Evolutionary conservation across 2,329 filamentous ascomycete genomes (phyloP), one percentile per base, ranked within the genome.

Genomic region (Calonectria pseudoturangicola): DNA sequence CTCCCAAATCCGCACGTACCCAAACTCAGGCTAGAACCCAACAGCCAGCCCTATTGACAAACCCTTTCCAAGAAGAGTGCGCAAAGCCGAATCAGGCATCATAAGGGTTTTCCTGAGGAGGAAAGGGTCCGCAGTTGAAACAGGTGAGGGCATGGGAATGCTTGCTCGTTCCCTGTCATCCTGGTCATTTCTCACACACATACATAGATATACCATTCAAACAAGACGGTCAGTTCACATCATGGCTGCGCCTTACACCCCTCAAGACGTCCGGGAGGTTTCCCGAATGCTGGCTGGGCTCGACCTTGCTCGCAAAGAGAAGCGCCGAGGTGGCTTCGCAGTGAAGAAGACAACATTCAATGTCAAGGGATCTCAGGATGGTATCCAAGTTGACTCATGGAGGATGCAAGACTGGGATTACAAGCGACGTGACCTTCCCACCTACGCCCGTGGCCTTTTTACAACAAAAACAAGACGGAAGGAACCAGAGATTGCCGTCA

Each of bases 351-450:
- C 90, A n/a, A 93, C 90, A 4, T 99, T 95, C 81, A 79, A 87
- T 2, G 90, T 98, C 25, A 85, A 87, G 50, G 85, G 86, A 18
- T 94, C 92, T 7, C 88, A 89, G 27, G 88, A 92, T 71, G 88
- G 90, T 30, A 90, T 95, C 76, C 87, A 86, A 7, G 94, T 98
- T 70, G 92, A 97, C 81, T 98, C 96, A 3, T 99, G 97, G 97
- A 93, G 93, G 77, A 93, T 98, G 84, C 92, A 94, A 79, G 97
- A 99, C 77, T 98, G 93, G 93, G 96, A 98, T 80, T 99, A 98
- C 89, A 98, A 98, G 87, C 93, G 93, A 77, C 86, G 86, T 18
- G 90, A 95, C 77, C 89, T 99, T 13, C 97, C 97, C 7, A 98
- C 95, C 1, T 98, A 98, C 83, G 96, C 97, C 7, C 92, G 97